phyloP scores from a whole-genome alignment of 805 yeast genomes.

The Osmozyma mogii region DNA sequence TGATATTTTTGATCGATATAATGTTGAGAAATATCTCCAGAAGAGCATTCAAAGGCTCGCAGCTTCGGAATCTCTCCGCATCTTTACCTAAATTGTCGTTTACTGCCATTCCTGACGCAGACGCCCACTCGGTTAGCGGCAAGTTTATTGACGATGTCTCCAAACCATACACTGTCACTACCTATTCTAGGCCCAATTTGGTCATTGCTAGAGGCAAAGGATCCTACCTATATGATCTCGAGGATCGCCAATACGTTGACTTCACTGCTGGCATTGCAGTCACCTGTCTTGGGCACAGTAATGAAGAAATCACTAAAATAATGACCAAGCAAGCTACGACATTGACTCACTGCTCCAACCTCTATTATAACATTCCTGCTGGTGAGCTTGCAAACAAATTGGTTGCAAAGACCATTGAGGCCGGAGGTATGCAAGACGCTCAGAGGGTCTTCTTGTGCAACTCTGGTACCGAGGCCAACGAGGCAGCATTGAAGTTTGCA shows the following conservation, averaged over 20 bases:
- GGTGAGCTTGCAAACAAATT: conserved; percentile 68
- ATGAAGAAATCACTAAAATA: conserved; percentile 66
- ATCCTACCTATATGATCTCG: conserved; percentile 71
- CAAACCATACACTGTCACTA: conserved; percentile 57
- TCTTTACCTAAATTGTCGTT: neutral
- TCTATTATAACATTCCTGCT: conserved; percentile 79
- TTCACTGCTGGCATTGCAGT: conserved; percentile 97
- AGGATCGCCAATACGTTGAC: conserved; percentile 73
- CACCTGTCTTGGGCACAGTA: conserved; percentile 85
- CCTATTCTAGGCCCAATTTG: conserved; percentile 72
- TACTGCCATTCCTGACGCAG: conserved; percentile 23
- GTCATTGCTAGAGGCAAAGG: conserved; percentile 79
- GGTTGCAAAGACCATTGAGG: conserved; percentile 55
- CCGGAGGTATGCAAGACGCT: conserved; percentile 80
- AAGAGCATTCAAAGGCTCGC: no score
- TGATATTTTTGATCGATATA: no score
- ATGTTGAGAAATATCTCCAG: no score
- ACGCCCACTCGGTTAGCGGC: conserved; percentile 24
- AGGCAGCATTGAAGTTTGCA: conserved; percentile 54
- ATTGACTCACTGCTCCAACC: conserved; percentile 77
- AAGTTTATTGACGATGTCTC: conserved; percentile 38
- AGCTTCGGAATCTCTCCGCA: neutral
- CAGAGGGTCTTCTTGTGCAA: conserved; percentile 59
- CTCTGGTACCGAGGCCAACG: conserved; percentile 55
- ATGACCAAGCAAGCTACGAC: conserved; percentile 63